Evolutionary conservation across 108 stramenopile genomes (phyloP).

Genomic region (Craspedostauros australis): DNA sequence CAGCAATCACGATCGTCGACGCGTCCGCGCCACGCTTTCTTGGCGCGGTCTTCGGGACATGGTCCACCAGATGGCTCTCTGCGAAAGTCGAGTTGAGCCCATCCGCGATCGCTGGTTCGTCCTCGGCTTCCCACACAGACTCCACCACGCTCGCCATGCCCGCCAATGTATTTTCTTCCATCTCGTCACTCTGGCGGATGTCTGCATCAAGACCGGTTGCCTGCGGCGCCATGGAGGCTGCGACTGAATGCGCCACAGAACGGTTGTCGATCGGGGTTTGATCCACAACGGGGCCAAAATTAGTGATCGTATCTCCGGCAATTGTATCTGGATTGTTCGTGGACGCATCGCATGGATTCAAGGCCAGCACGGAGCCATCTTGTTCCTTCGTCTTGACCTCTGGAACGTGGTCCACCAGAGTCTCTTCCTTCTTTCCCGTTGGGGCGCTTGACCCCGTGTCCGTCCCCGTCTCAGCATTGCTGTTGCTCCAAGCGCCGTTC

Average conservation of each 20-base stretch:
- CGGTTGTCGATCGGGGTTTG: slow-evolving; percentile 22
- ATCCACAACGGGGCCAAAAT: slow-evolving; percentile 34
- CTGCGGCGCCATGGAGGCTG: slow-evolving; percentile 13
- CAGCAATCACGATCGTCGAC: slow-evolving; percentile 15
- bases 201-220: slow-evolving; percentile 8
- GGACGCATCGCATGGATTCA: slow-evolving; percentile 7
- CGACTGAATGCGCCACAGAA: slow-evolving; percentile 14
- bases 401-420: slow-evolving; percentile 23
- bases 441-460: not conserved
- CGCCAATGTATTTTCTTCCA: slow-evolving; percentile 31
- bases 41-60: slow-evolving; percentile 9
- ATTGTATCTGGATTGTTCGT: slow-evolving; percentile 19
- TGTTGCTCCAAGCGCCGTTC: not conserved
- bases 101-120: too few relatives aligned
- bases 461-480: not conserved
- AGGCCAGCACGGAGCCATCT: slow-evolving; percentile 23
- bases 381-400: not conserved
- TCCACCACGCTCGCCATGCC: too few relatives aligned
- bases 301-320: slow-evolving; percentile 11
- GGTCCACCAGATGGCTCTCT: slow-evolving; percentile 17
- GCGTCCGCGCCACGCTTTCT: slow-evolving; percentile 8
- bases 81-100: not conserved
- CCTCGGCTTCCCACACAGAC: too few relatives aligned
- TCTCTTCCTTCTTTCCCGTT: slow-evolving; percentile 6
- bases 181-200: slow-evolving; percentile 20